Conservation (phyloP, 2,329 filamentous ascomycete genomes). For the Conoideocrella luteorostrata region DNA sequence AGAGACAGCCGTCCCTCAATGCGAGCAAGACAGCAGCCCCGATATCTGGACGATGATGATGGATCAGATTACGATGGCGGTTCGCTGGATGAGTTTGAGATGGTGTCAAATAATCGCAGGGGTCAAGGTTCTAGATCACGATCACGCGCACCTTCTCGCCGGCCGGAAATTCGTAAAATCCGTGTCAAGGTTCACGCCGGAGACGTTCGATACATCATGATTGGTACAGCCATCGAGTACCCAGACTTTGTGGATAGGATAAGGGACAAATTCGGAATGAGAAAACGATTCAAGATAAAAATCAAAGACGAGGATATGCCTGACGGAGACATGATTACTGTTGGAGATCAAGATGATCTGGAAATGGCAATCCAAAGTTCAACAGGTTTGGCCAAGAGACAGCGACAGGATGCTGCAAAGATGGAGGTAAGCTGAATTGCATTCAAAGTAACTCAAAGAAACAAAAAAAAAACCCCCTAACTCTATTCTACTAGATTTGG, state of each 20-base stretch:
- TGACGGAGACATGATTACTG: constrained; percentile 87
- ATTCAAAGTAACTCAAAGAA: background rate
- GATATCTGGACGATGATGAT: constrained; percentile 76
- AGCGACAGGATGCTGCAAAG: constrained; percentile 79
- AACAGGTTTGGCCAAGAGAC: constrained; percentile 62
- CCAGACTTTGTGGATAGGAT: constrained; percentile 72
- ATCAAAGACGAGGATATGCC: constrained; percentile 71
- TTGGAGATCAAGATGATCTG: constrained; percentile 93
- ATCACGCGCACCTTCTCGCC: constrained; percentile 49
- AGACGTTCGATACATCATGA: constrained; percentile 90
- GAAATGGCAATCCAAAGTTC: constrained; percentile 75
- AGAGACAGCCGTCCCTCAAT: constrained; percentile 24
- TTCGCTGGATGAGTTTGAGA: constrained; percentile 75
- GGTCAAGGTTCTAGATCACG: constrained; percentile 39
- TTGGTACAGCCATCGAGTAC: constrained; percentile 66
- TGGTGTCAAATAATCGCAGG: constrained; percentile 53
- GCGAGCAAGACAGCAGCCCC: constrained; percentile 36
- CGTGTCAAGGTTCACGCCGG: constrained; percentile 88
- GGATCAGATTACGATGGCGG: constrained; percentile 66
- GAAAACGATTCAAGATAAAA: constrained; percentile 79
- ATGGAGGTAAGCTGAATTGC: constrained; percentile 67
- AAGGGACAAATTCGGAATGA: constrained; percentile 77
- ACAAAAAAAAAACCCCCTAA: constrained; percentile 16
- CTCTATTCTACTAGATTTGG: constrained; percentile 37
- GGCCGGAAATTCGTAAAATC: constrained; percentile 68